Evolutionary conservation across 2,329 filamentous ascomycete species (phyloP), one percentile per base, ranked within the genome.

Genomic region (Monilinia fructigena): DNA sequence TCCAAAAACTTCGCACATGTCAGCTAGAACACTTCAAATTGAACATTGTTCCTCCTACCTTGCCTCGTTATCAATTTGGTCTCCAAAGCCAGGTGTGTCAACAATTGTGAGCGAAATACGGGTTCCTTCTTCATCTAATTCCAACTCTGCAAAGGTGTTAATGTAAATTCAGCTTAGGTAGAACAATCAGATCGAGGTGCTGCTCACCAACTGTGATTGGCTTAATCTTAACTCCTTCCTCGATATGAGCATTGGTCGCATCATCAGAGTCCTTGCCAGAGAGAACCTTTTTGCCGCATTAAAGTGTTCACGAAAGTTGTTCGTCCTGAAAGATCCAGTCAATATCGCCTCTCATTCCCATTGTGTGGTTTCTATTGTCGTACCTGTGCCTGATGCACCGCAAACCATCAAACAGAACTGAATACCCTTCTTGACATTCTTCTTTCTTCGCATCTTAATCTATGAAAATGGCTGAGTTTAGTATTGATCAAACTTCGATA

Each of bases 371-470:
- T 55, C 50, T 67, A 61, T 58, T 23, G 16, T 69, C 86, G 77
- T 88, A 97, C 93, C 95, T 81, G 95, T 98, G 81, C 95, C 95
- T 75, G 94, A 98, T 79, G 95, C 95, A 84, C 95, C 95, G 79
- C 95, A 98, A 77, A 99, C 95, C 95, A 99, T 99, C 87, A 99
- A 82, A 81, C 93, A 98, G 85, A 99, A 99, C 86, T 99, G 95
- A 78, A 99, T 98, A 79, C 95, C 95, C 73, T 77, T 77, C 71
- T 77, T 77, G 83, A 99, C 94, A 87, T 99, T 98, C 91, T 99
- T 99, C 94, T 99, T 99, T 82, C 92, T 90, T 83, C 95, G 93
- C 80, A 97, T 93, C 91, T 97, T 95, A 82, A 96, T 92, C 88
- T 92, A 80, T 70, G 75, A 71, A 73, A 55, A 67, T 47, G 55